Base-by-base conservation (phyloP, 2,329 filamentous ascomycete genomes). In the Scedosporium dehoogii region DNA sequence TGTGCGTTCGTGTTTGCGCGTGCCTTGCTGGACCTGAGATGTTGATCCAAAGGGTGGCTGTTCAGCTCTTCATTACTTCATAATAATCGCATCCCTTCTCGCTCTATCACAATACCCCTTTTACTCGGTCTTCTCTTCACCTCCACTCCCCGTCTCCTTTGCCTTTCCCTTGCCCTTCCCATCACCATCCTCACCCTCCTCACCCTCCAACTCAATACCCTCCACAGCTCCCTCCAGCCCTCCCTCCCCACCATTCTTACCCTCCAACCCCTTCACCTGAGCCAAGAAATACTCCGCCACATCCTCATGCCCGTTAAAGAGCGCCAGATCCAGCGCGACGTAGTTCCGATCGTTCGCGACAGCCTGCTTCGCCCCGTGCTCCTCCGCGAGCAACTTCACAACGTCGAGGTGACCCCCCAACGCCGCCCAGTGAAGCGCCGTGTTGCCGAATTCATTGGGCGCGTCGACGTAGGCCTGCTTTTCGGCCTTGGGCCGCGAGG, bases 391-490 rank as follows among this genome's bases (percentile, higher is more conserved):
- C 0, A 86, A 76, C 77, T 92, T 90, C 6, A 96, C 91, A 3
- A 86, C 84, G 5, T 87, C 84, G 3, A 97, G 78, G 70, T 97
- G 92, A 1, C 92, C 92, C 62, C 96, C 94, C 62, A 97, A 78
- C 0, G 91, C 90, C 0, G 93, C 93, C 92, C 92, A 97, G 76
- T 99, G 94, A 63, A 99, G 79, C 0, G 91, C 85, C 0, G 93
- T 97, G 77, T 97, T 97, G 55, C 92, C 92, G 56, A 89, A 88
- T 65, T 85, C 79, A 70, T 99, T 99, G 65, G 83, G 80, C 2
- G 81, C 78, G 68, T 91, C 88, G 25, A 92, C 73, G 67, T 87
- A 85, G 66, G 78, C 75, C 66, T 76, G 77, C 64, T 77, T 75
- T 41, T 72, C 72, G 63, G 73, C 67, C 21, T 67, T 73, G 57